Percentiles rank a stretch among this genome's conserved stretches.
Evolutionary conservation across 352 stramenopile species (phyloP).

Genomic region (Aphanomyces euteiches): DNA sequence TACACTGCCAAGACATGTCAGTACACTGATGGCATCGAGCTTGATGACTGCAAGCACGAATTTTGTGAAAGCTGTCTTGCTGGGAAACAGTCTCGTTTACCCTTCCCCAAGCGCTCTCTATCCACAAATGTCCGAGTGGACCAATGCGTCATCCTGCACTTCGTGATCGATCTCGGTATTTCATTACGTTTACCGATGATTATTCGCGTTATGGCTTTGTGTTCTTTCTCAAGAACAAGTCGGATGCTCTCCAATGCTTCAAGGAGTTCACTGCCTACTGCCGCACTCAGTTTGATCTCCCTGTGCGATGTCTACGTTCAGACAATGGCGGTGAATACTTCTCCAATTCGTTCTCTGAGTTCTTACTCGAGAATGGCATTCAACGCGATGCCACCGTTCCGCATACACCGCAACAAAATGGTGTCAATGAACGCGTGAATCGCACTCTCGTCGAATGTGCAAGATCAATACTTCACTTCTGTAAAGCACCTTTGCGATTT

Average conservation of each 20-base stretch:
- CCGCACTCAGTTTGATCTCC: neutral
- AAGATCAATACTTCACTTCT: no score
- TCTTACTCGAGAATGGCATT: no score
- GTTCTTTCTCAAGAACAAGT: conserved; percentile 4
- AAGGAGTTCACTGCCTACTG: conserved; percentile 2
- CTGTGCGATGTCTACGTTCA: conserved; percentile 2
- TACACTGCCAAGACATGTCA: neutral
- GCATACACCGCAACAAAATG: no score
- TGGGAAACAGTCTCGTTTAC: conserved; percentile 4
- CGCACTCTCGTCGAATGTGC: no score
- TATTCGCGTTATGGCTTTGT: conserved; percentile 9
- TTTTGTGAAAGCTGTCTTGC: conserved; percentile 4
- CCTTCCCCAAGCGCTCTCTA: neutral
- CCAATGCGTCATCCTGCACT: neutral
- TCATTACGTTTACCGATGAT: conserved; percentile 11
- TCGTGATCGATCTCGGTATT: neutral
- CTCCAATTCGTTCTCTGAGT: no score
- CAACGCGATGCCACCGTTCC: no score
- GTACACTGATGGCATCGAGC: conserved; percentile 1
- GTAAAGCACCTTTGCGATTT: no score
- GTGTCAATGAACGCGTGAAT: no score
- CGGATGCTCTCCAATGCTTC: conserved; percentile 3
- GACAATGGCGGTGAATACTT: no score
- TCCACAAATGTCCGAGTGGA: neutral
- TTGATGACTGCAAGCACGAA: neutral